Conservation (phyloP, 768 basidiomycete species). For the Pleurotus ostreatus region DNA sequence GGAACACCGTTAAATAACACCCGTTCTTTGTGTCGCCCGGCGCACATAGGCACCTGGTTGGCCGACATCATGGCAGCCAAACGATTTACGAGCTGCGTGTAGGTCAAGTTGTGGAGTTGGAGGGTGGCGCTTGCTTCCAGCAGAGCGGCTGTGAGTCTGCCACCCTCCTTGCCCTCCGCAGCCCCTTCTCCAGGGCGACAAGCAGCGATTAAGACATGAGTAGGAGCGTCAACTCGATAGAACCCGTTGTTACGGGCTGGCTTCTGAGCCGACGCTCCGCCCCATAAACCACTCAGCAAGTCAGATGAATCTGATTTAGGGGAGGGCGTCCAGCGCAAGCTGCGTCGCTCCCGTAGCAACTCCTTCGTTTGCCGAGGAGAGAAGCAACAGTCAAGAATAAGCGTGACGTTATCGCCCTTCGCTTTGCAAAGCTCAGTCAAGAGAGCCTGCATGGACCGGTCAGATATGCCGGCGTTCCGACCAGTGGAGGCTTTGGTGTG, state of each 20-base stretch:
- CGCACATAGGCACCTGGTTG: constrained; percentile 45
- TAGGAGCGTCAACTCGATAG: constrained; percentile 32
- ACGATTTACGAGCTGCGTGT: constrained; percentile 40
- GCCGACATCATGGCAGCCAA: constrained; percentile 34
- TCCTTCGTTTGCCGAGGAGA: constrained; percentile 34
- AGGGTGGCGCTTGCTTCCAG: constrained; percentile 39
- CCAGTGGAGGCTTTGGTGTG: constrained; percentile 45
- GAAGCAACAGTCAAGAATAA: constrained; percentile 67
- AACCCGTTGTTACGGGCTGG: constrained; percentile 37
- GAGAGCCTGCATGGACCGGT: constrained; percentile 61
- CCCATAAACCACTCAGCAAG: constrained; percentile 54
- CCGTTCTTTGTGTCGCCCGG: constrained; percentile 45
- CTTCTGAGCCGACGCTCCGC: constrained; percentile 33
- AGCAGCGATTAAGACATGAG: constrained; percentile 56
- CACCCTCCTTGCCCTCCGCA: constrained; percentile 58
- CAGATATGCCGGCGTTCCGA: constrained; percentile 59
- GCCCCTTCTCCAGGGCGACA: constrained; percentile 53
- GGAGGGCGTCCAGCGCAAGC: constrained; percentile 59
- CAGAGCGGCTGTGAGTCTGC: constrained; percentile 56
- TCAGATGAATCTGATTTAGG: constrained; percentile 51
- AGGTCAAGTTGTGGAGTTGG: constrained; percentile 53
- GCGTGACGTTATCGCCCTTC: constrained; percentile 69
- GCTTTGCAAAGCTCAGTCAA: constrained; percentile 47
- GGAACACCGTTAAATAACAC: constrained; percentile 54
- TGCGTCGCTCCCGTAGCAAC: constrained; percentile 39